Evolutionary conservation across 1,284 basidiomycete genomes (phyloP), one percentile per base, ranked within the genome.

Genomic region (Marasmius tenuissimus): DNA sequence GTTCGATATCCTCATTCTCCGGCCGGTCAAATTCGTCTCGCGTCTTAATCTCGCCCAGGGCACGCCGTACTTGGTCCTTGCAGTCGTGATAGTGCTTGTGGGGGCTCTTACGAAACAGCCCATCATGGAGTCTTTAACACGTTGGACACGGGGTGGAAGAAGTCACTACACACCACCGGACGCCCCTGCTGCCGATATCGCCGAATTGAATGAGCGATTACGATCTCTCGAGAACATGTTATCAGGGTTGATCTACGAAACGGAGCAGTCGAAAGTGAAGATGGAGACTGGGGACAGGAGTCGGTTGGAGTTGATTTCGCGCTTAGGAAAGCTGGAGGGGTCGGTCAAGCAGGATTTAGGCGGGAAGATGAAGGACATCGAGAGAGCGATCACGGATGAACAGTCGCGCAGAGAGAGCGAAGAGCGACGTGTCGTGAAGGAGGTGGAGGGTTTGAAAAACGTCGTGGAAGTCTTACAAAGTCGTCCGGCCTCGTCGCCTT

Each of bases 191-290:
- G 80, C 81, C 11, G 84, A 91, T 67, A 77, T 94, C 53, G 83
- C 86, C 5, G 92, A 92, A 63, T 77, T 96, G 20, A 79, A 88
- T 3, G 77, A 80, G 0, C 86, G 94, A 10, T 76, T 96, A 3
- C 80, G 83, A 61, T 78, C 79, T 49, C 79, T 93, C 34, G 92
- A 94, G 73, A 79, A 74, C 48, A 83, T 82, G 2, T 73, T 93
- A 1, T 82, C 84, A 11, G 79, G 80, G 16, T 73, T 92, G 9
- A 82, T 85, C 1, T 65, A 77, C 9, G 86, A 89, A 55, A 73
- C 77, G 10, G 80, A 88, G 63, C 80, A 78, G 54, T 75, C 78
- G 1, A 79, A 80, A 47, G 68, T 73, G 14, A 80, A 80, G 62
- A 75, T 83, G 47, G 86, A 89, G 34, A 80, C 77, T 34, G 83